These are phyloP conservation scores for Boletus vinaceobasis DNA, from an alignment of 768 basidiomycete species.

Conservation along the genomic window DNA sequence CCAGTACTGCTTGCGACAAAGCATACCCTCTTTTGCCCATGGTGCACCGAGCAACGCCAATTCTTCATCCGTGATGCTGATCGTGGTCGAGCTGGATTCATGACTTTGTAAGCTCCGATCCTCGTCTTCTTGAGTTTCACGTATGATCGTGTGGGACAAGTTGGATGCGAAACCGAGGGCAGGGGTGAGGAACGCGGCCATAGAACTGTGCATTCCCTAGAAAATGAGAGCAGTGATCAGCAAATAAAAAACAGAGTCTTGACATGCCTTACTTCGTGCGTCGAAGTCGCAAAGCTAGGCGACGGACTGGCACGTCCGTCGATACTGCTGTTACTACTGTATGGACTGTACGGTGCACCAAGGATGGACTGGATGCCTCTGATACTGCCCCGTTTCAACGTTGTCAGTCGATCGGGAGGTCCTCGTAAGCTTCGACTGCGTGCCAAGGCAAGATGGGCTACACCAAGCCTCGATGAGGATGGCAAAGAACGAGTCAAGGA, in stretches of 20 bases:
- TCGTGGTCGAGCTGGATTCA: slow-evolving; percentile 63
- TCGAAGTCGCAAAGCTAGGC: slow-evolving; percentile 85
- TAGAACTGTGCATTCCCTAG: slow-evolving; percentile 59
- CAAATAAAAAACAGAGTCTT: background rate
- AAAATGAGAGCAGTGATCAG: slow-evolving; percentile 10
- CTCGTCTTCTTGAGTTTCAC: slow-evolving; percentile 89
- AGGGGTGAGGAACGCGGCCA: slow-evolving; percentile 70
- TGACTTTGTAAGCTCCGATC: slow-evolving; percentile 64
- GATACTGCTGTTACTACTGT: slow-evolving; percentile 77
- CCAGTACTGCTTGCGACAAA: slow-evolving; percentile 94
- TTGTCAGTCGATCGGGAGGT: slow-evolving; percentile 67
- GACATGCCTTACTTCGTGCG: slow-evolving; percentile 61
- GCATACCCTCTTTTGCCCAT: slow-evolving; percentile 98
- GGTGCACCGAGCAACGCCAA: slow-evolving; percentile 92
- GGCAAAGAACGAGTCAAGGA: slow-evolving; percentile 43
- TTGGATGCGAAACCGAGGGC: slow-evolving; percentile 97
- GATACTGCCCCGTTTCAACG: slow-evolving; percentile 88
- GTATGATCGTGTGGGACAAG: slow-evolving; percentile 93
- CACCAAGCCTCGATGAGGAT: slow-evolving; percentile 56
- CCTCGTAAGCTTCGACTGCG: slow-evolving; percentile 73
- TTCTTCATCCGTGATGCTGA: slow-evolving; percentile 93
- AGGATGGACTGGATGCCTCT: slow-evolving; percentile 83
- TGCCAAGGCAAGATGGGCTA: slow-evolving; percentile 39
- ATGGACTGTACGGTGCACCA: slow-evolving; percentile 68
- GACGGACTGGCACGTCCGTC: slow-evolving; percentile 93